Percentiles rank a stretch among this genome's conserved stretches.
phyloP scores from a whole-genome alignment of 371 early-diverging fungal species.

The Nosema granulosis region DNA sequence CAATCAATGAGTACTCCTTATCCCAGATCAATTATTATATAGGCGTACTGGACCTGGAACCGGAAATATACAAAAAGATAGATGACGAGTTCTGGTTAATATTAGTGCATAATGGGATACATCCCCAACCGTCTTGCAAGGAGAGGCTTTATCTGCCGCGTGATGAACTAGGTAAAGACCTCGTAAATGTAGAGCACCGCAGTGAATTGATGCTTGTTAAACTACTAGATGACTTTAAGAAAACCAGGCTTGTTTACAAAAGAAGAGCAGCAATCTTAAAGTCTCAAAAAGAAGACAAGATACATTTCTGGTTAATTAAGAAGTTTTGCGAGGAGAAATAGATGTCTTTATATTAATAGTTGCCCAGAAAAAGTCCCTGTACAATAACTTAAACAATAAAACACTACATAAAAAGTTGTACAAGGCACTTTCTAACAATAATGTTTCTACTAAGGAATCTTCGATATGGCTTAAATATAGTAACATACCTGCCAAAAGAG shows the following conservation, averaged over 20 bases:
- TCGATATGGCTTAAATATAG: neutral
- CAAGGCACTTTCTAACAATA: neutral
- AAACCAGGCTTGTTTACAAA: no score
- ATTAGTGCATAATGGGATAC: neutral
- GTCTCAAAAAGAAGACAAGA: no score
- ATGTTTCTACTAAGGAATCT: neutral
- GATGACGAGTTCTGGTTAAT: neutral
- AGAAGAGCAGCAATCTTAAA: no score
- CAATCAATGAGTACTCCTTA: neutral
- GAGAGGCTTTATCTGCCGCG: neutral
- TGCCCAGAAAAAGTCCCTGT: no score
- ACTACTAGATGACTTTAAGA: no score
- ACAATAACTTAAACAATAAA: neutral
- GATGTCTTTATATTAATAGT: no score
- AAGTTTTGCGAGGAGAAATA: no score
- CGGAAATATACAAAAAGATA: neutral
- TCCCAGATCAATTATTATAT: slow-evolving; percentile 3
- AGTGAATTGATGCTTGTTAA: neutral
- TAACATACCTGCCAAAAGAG: neutral
- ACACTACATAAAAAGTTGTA: neutral
- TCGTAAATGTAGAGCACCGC: neutral
- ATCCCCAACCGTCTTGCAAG: neutral
- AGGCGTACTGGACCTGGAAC: neutral
- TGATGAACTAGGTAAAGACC: neutral
- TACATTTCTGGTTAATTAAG: no score